phyloP scores from a whole-genome alignment of 2,329 filamentous ascomycete genomes.

The Talaromyces funiculosus region DNA sequence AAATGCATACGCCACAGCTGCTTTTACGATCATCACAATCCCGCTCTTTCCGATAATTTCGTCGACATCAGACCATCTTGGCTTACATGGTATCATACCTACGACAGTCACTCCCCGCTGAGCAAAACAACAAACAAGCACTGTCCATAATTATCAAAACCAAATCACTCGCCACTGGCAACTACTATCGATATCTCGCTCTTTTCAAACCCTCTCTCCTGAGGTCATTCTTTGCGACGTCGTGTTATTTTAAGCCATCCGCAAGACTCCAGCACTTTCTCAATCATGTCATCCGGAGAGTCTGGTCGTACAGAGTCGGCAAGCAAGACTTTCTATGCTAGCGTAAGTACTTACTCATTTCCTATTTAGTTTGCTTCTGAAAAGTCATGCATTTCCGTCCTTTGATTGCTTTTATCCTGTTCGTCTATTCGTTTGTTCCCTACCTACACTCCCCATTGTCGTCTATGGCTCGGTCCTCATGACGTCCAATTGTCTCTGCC shows the following conservation, averaged over 20 bases:
- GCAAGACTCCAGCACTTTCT: not conserved
- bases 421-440: not conserved
- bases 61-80: not conserved
- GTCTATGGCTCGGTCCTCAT: not conserved
- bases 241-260: not conserved
- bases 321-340: slow-evolving; percentile 33
- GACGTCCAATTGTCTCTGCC: not conserved
- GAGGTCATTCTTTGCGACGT: not conserved
- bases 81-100: not conserved
- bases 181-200: not conserved
- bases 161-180: not conserved
- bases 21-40: not conserved
- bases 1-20: not conserved
- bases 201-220: not conserved
- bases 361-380: not conserved
- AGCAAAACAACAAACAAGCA: not conserved
- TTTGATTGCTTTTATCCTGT: not conserved
- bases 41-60: not conserved
- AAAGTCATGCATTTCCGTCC: not conserved
- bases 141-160: not conserved
- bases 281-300: slow-evolving; percentile 25
- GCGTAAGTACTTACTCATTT: slow-evolving; percentile 24
- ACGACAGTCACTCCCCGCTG: not conserved
- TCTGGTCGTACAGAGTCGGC: slow-evolving; percentile 26
- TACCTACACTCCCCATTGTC: not conserved